Base-by-base conservation (phyloP, 352 stramenopile genomes). In the Globisporangium abappressorium region DNA sequence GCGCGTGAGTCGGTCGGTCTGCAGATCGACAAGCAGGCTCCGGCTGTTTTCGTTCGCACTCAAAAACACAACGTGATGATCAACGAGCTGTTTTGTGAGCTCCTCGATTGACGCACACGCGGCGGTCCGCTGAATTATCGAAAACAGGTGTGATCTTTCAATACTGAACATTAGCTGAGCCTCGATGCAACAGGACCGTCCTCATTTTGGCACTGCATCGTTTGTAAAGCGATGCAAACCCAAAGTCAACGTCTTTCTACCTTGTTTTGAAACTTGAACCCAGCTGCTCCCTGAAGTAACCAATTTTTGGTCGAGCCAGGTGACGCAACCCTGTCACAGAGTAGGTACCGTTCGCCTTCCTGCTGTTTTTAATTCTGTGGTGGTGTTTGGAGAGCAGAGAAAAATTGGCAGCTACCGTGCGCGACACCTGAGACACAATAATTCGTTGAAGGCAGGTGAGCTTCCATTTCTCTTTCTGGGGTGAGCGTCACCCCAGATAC, bases 231-330 rank as follows among this genome's bases (percentile, higher is more conserved):
- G 9, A 41, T 12, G 11, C 34, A 5, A 43, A 43, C 15, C 36
- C 12, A 43, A 43, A 43, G 9, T n/a, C 24, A 57, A 53, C 9
- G n/a, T 11, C n/a, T 54, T 0, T 4, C 30, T n/a, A 33, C 59
- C 59, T 28, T 65, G 43, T 47, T 65, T 57, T 65, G 43, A 9
- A 43, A 65, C 5, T 57, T 65, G 59, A 57, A 46, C 43, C 4
- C 58, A 64, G 15, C 33, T 64, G 41, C 18, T n/a, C 49, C 1
- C 2, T 1, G 3, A 4, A 24, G 9, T 41, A 64, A 41, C 2
- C 38, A 51, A 64, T 53, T 30, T 64, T 64, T 64, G 6, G 6
- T 5, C 55, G 22, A 12, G 14, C 22, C 46, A 43, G n/a, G 47
- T 57, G 24, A 51, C 43, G 43, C 43, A 51, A 8, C 43, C 43